Base-by-base conservation (phyloP, 148 eudicot species). In the Gaultheria prostrata region DNA sequence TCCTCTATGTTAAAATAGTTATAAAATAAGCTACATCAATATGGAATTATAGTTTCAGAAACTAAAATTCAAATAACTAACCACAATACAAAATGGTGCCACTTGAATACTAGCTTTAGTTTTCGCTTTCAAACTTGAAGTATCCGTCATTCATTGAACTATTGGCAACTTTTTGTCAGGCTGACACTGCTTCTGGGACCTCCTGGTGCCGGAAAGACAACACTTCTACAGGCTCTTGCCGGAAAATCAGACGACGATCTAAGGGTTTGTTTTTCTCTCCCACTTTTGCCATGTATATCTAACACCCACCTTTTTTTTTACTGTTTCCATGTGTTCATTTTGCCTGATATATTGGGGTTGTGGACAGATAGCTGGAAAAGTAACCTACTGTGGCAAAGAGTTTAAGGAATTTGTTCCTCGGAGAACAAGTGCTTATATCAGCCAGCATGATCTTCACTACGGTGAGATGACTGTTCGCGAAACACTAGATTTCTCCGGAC, bases 381-480 rank as follows among this genome's bases (percentile, higher is more conserved):
- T 87, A 51, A 83, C 87, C 33, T 87, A 87, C 15, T 85, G 87
- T 50, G 89, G 87, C 12, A 87, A 87, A 45, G 83, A 85, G 39
- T 76, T 87, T 11, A 72, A 59, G 3, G 89, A 87, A 80, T 87
- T 87, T 28, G 57, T 87, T 74, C 87, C 89, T 49, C 89, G 85
- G 59, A 82, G 89, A 24, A 87, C 87, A 2, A 57, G 87, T 65
- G 85, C 89, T 76, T 87, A 87, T 48, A 87, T 87, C 20, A 87
- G 89, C 49, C 89, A 83, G 51, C 83, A 87, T 71, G 87, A 87
- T 80, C 87, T 87, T 56, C 89, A 87, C 80, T 51, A 74, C 24
- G 87, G 87, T 8, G 89, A 87, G 70, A 87, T 87, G 89, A 87
- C 89, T 18, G 89, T 87, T 0, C 57, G 89, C 1, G 89, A 87